These are phyloP conservation scores for Lophiostoma macrostomum DNA, from an alignment of 495 filamentous ascomycete species.

Conservation along the genomic window DNA sequence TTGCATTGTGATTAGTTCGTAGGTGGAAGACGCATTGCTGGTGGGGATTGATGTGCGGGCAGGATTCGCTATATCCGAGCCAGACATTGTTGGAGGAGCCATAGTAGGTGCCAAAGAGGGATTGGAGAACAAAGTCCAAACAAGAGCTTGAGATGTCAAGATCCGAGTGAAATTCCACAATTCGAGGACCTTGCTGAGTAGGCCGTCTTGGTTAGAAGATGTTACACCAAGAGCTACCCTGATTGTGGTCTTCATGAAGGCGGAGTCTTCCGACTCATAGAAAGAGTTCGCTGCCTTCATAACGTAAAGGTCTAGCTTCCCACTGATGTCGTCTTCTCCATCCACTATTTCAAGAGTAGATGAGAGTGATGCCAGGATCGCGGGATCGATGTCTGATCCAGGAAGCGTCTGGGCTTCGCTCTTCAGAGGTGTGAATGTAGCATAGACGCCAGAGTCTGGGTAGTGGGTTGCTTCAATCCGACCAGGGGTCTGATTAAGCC, in stretches of 20 bases:
- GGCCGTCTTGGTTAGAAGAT: slow-evolving; percentile 54
- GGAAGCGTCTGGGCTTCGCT: slow-evolving; percentile 43
- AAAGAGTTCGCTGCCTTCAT: slow-evolving; percentile 60
- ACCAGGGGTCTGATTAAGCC: slow-evolving; percentile 56
- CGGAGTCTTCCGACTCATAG: slow-evolving; percentile 62
- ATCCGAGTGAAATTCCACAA: slow-evolving; percentile 72
- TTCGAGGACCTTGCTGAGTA: slow-evolving; percentile 66
- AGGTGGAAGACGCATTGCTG: slow-evolving; percentile 32
- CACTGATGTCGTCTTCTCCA: slow-evolving; percentile 65
- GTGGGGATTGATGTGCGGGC: slow-evolving; percentile 21
- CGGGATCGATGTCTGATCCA: slow-evolving; percentile 35
- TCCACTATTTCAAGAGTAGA: slow-evolving; percentile 30
- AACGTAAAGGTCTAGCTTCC: slow-evolving; percentile 68
- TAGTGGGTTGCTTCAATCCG: slow-evolving; percentile 69
- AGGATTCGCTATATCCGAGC: slow-evolving; percentile 41
- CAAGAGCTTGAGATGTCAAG: slow-evolving; percentile 60
- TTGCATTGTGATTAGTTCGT: slow-evolving; percentile 61
- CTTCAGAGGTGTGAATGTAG: slow-evolving; percentile 52
- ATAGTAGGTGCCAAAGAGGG: slow-evolving; percentile 47
- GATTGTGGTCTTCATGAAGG: slow-evolving; percentile 66
- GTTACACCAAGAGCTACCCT: slow-evolving; percentile 54
- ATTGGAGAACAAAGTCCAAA: slow-evolving; percentile 62
- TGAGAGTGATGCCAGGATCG: slow-evolving; percentile 18
- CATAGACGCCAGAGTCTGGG: slow-evolving; percentile 53
- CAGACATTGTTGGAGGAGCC: slow-evolving; percentile 44